Evolutionary conservation across 495 filamentous ascomycete genomes (phyloP), one percentile per base, ranked within the genome.

Genomic region (Choiromyces venosus): DNA sequence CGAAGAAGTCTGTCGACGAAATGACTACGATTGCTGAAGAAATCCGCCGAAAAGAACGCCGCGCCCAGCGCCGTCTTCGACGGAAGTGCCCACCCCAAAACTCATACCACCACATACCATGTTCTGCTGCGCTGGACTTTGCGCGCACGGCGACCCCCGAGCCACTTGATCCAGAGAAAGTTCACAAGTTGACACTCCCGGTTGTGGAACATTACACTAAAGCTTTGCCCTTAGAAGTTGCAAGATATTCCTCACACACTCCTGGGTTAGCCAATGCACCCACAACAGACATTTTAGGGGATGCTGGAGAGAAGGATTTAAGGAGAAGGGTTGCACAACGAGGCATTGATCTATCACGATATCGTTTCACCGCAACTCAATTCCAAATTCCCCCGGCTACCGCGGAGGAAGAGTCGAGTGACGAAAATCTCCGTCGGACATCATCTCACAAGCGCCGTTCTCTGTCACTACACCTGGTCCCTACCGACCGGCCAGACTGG

Each of bases 61-160:
- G 71, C 29, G 3, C 52, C 1, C 70, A 73, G 66, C 71, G 39
- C 33, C 44, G 68, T 67, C 68, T 33, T 38, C 71, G 33, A 46
- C 68, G 65, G 9, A 52, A 42, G 42, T 40, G 65, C 38, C 37
- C 29, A n/a, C 19, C 35, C 16, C 66, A 38, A 68, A 66, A 19
- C 37, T 36, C 67, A 70, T 78, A 78, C 25, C 74, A 73, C 37
- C 76, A 78, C 37, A 74, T 77, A 19, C 67, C 74, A 36, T 78
- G 76, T 65, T 78, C 75, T 25, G 71, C 68, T 37, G 71, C 76
- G 8, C 65, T 78, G 37, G 75, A 74, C 40, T 78, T 78, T 52
- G 46, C 70, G 67, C 46, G 68, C 64, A 77, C 75, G 68, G 46
- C 71, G 42, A 78, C 75, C 40, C 69, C 73, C 68, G 71, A 77